phyloP scores from a whole-genome alignment of 2,329 filamentous ascomycete species.

The Claviceps sp. region DNA sequence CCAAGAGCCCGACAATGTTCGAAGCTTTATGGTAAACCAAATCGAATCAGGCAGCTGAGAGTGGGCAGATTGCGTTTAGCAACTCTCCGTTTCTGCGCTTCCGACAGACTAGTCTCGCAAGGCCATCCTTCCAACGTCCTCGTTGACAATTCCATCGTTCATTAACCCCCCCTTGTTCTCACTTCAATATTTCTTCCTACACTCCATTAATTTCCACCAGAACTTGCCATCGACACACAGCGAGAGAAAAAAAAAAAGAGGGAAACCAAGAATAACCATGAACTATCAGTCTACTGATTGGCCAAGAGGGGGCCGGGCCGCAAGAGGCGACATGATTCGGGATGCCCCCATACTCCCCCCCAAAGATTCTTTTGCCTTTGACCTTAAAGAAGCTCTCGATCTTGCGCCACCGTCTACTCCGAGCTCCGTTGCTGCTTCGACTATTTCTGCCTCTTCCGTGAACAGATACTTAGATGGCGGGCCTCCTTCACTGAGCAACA shows the following conservation, averaged over 20 bases:
- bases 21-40: not conserved
- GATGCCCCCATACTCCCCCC: constrained; percentile 1
- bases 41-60: not conserved
- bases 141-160: not conserved
- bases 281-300: constrained; percentile 4
- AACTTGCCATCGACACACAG: not conserved
- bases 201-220: not conserved
- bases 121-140: not conserved
- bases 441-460: constrained; percentile 1
- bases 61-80: not conserved
- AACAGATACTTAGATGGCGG: constrained; percentile 2
- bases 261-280: constrained; percentile 1
- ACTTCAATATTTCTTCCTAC: not conserved
- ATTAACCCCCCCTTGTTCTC: not conserved
- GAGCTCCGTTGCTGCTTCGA: constrained; percentile 4
- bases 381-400: constrained; percentile 7
- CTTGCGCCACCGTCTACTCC: constrained; percentile 2
- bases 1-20: not conserved
- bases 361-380: constrained; percentile 4
- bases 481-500: not conserved
- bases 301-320: not conserved
- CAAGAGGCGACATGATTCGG: not conserved
- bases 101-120: not conserved
- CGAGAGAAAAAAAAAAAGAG: not conserved
- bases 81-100: not conserved